Percentiles rank a stretch among this genome's conserved stretches.
Conservation (phyloP, 345 rosid genomes). For the Euphorbia tirucalli region DNA sequence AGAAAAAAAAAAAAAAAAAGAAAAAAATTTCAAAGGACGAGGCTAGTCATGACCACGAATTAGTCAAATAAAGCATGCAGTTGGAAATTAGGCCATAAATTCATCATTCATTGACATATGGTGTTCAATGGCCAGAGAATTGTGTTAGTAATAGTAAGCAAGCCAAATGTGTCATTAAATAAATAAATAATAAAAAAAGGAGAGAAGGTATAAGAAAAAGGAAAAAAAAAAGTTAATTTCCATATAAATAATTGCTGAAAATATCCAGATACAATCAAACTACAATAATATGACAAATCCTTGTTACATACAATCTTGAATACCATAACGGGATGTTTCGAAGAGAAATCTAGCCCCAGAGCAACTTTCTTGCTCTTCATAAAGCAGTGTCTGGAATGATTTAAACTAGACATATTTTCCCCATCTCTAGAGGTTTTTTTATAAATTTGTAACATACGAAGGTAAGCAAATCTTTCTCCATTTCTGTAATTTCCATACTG, state of each 20-base stretch:
- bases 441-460: conserved; percentile 34
- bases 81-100: no score
- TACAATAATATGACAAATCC: background rate
- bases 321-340: background rate
- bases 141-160: no score
- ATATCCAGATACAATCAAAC: background rate
- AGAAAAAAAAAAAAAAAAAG: no score
- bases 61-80: no score
- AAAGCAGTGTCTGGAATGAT: background rate
- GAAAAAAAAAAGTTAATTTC: background rate
- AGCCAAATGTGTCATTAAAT: background rate
- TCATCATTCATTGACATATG: background rate
- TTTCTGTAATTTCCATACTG: conserved; percentile 32
- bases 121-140: background rate
- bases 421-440: conserved; percentile 30
- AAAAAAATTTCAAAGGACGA: no score
- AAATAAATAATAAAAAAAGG: background rate
- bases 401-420: conserved; percentile 26
- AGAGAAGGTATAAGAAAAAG: background rate
- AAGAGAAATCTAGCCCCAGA: background rate
- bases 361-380: background rate
- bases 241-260: background rate
- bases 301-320: background rate
- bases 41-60: background rate
- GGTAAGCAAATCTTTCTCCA: conserved; percentile 30